These are phyloP conservation scores for Mycena metata DNA, from an alignment of 768 basidiomycete genomes.

Conservation along the genomic window DNA sequence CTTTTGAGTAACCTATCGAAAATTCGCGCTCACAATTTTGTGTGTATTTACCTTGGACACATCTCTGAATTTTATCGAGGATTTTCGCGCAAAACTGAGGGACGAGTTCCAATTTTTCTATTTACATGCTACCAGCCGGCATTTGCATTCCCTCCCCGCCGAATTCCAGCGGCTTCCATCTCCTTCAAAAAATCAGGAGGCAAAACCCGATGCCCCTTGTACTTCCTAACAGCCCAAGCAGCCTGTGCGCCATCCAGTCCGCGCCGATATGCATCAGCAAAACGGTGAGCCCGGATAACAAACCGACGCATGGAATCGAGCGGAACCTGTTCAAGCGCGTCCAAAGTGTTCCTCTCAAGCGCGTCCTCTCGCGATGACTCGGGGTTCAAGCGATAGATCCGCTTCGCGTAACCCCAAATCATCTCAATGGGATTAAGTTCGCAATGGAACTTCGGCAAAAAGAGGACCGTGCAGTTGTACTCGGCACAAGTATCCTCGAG, in stretches of 20 bases:
- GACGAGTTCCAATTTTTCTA: no score
- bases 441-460: conserved; percentile 33
- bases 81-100: no score
- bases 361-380: conserved; percentile 38
- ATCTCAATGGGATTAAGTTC: conserved; percentile 49
- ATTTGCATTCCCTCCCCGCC: no score
- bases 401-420: conserved; percentile 45
- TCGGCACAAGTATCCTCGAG: conserved; percentile 39
- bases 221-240: conserved; percentile 2
- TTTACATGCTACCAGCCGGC: no score
- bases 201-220: conserved; percentile 22
- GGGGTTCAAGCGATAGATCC: conserved; percentile 13
- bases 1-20: no score
- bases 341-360: conserved; percentile 40
- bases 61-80: no score
- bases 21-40: no score
- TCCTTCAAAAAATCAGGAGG: neutral
- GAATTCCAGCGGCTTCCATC: conserved; percentile 1
- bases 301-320: conserved; percentile 23
- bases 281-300: conserved; percentile 16
- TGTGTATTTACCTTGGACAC: no score
- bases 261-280: conserved; percentile 20
- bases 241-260: conserved; percentile 17
- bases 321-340: conserved; percentile 21
- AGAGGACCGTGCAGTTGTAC: conserved; percentile 38